Evolutionary conservation across 1,139 yeast genomes (phyloP).

Genomic region (Arxiozyma heterogenica): DNA sequence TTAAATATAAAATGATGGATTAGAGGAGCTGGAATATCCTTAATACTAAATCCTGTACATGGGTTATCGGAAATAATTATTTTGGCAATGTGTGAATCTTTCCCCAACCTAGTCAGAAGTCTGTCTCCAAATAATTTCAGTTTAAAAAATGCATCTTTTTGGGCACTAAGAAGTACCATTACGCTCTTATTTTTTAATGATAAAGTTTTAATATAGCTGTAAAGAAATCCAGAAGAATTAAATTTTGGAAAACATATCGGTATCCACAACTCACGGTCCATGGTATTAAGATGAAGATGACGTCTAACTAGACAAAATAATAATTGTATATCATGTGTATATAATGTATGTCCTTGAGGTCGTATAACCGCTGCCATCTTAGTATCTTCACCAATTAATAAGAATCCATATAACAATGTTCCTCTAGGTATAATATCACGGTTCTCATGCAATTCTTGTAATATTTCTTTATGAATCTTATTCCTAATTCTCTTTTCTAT

Average conservation of each 20-base stretch:
- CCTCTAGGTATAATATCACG: slow-evolving; percentile 23
- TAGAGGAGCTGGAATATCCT: slow-evolving; percentile 51
- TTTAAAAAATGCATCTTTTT: slow-evolving; percentile 70
- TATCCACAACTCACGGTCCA: slow-evolving; percentile 75
- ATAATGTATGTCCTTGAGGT: slow-evolving; percentile 56
- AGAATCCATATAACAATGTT: slow-evolving; percentile 50
- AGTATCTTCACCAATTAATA: slow-evolving; percentile 46
- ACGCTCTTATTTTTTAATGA: slow-evolving; percentile 35
- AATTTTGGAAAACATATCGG: slow-evolving; percentile 90
- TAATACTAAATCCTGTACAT: slow-evolving; percentile 32
- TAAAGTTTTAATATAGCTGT: slow-evolving; percentile 64
- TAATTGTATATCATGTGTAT: slow-evolving; percentile 60
- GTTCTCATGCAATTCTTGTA: slow-evolving; percentile 15
- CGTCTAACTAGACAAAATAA: slow-evolving; percentile 54
- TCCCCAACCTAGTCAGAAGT: slow-evolving; percentile 39
- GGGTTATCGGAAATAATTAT: slow-evolving; percentile 22
- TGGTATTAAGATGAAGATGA: slow-evolving; percentile 26
- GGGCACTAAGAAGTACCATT: slow-evolving; percentile 69
- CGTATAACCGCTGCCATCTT: slow-evolving; percentile 50
- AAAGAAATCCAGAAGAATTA: slow-evolving; percentile 78
- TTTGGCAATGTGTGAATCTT: slow-evolving; percentile 31
- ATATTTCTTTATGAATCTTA: slow-evolving; percentile 31
- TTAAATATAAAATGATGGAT: slow-evolving; percentile 77
- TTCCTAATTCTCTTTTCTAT: slow-evolving; percentile 40
- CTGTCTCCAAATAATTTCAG: slow-evolving; percentile 52